Base-by-base conservation (phyloP, 768 basidiomycete species). In the Boletus sp. region DNA sequence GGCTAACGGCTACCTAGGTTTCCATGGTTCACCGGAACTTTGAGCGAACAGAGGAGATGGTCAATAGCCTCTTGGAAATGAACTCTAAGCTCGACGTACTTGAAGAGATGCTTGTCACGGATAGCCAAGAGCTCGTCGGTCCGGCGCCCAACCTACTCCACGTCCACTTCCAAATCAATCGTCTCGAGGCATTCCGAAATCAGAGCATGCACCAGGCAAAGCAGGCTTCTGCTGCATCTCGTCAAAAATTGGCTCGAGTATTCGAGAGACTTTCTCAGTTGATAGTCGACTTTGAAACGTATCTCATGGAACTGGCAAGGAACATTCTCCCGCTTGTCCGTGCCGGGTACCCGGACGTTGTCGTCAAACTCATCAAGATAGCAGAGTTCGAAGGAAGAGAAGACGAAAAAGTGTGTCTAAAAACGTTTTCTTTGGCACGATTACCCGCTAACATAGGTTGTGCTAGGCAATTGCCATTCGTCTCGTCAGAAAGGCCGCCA, bases 21-120 rank as follows among this genome's bases (percentile, higher is more conserved):
- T 98, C 96, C 6, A 84, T 90, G 77, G 90, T 98, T 2, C 96
- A 98, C 70, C 82, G 95, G 8, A 94, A 96, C 67, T 95, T 98
- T 62, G 84, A 93, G 58, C 90, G 90, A 51, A 97, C 94, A 1
- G 91, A 95, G 67, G 93, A 96, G 60, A 95, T 97, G 85, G 89
- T 98, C 59, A 85, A 87, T 61, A 96, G 95, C 64, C 80, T 98
- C 39, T 77, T 92, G n/a, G 88, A 90, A 48, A 97, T 98, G 91
- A 86, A 88, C 59, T 77, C 85, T 23, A 88, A 88, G 66, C 82
- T 98, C 15, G 85, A 89, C 60, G 72, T 82, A 56, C 77, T 98
- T 42, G 85, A 93, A 62, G 79, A 79, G 29, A 83, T 95, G 78
- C 82, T 99, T 33, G 81, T 79, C 30, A 74, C 77, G 2, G 94